A percentile compares a stretch with the other conserved stretches of the same genome.
These are phyloP conservation scores for Annulohypoxylon moriforme DNA, from an alignment of 495 filamentous ascomycete genomes.

Conservation along the genomic window DNA sequence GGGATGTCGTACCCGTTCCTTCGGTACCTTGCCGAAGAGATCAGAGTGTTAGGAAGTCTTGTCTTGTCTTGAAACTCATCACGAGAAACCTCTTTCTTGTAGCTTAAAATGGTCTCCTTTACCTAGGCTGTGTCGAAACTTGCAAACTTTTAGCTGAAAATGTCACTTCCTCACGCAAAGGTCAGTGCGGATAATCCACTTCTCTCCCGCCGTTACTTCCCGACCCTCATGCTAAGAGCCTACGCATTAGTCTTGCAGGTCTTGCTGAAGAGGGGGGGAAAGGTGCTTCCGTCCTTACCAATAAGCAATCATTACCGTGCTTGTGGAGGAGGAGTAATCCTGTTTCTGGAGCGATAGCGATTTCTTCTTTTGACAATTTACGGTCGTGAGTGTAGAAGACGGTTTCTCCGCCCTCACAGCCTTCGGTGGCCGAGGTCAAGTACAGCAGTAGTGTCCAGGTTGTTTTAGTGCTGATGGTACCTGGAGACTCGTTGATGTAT, in stretches of 20 bases:
- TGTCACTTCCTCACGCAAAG: conserved; percentile 70
- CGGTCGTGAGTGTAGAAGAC: conserved; percentile 87
- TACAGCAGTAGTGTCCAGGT: conserved; percentile 96
- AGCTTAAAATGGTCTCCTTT: not conserved
- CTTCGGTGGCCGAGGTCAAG: conserved; percentile 74
- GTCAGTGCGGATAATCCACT: conserved; percentile 93
- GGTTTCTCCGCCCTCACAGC: conserved; percentile 85
- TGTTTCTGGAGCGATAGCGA: conserved; percentile 77
- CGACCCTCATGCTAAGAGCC: conserved; percentile 75
- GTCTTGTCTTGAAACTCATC: conserved; percentile 37
- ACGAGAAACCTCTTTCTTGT: not conserved
- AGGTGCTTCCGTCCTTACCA: conserved; percentile 54
- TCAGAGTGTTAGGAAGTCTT: not conserved
- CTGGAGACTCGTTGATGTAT: conserved; percentile 83
- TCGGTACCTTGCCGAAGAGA: not conserved
- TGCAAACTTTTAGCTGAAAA: not conserved
- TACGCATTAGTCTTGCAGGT: conserved; percentile 3
- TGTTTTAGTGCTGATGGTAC: conserved; percentile 74
- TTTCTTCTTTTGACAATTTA: conserved; percentile 65
- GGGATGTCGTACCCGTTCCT: not conserved
- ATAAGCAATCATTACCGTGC: conserved; percentile 87
- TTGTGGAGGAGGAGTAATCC: conserved; percentile 89
- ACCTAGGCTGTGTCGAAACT: not conserved
- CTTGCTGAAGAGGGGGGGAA: not conserved
- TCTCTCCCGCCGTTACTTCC: conserved; percentile 83